Base-by-base conservation (phyloP, 2,329 filamentous ascomycete species). In the Colletotrichum eleusines region DNA sequence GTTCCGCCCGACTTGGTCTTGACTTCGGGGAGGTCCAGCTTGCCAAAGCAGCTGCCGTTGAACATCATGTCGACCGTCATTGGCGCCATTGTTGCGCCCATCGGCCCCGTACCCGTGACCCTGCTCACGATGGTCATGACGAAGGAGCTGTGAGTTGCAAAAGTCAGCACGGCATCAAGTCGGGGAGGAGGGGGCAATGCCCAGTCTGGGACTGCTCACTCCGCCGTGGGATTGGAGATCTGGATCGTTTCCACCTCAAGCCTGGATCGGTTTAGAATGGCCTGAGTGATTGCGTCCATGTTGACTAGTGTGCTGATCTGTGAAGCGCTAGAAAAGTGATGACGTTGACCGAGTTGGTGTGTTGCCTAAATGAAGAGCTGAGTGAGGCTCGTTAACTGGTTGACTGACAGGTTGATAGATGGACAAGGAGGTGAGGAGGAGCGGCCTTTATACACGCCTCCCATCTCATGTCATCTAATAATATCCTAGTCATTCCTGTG, bases 31-130 rank as follows among this genome's bases (percentile, higher is more conserved):
- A 81, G 69, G 51, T 66, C 72, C 40, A 80, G 65, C 53, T 75
- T 77, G 18, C 78, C 79, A 62, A 80, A 78, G n/a, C 61, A 63
- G 26, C 46, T 73, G 23, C 74, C 76, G 51, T 77, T 76, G 62
- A 77, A 82, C 26, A 75, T 75, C 59, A 81, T 63, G 28, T 77
- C 76, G 51, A 78, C 73, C 23, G 74, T 72, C 74, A 77, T 77
- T 40, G 77, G 69, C 26, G 76, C 70, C 64, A 81, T 75, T 16
- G 76, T 77, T 44, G 76, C 78, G 50, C 75, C 73, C 48, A 81
- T 75, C 5, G 76, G 74, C 2, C 77, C 78, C 6, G 77, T 80
- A 4, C 75, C 76, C 12, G 76, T 76, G 23, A 79, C 74, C n/a
- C 74, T 75, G 48, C 76, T 75, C 58, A 79, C 74, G 44, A 81